phyloP scores from a whole-genome alignment of 768 basidiomycete species.

The Auriscalpium vulgare region DNA sequence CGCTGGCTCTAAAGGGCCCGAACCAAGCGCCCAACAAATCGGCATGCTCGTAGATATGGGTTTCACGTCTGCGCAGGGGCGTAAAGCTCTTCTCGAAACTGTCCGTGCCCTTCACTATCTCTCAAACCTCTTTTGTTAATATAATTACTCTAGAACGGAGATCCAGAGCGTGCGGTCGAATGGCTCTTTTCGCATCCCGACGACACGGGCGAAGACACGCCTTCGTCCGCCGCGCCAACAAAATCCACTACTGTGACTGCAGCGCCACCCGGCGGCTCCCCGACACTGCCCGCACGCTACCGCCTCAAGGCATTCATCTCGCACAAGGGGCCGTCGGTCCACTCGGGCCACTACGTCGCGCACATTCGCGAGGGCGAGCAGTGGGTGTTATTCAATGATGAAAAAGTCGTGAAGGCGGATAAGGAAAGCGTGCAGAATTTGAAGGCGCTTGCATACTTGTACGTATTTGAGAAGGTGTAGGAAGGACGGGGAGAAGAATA shows the following conservation, averaged over 20 bases:
- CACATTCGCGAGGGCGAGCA: slow-evolving; percentile 53
- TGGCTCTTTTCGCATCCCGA: slow-evolving; percentile 96
- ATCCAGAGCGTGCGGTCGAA: slow-evolving; percentile 83
- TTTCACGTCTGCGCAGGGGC: slow-evolving; percentile 74
- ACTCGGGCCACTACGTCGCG: slow-evolving; percentile 91
- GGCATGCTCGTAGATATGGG: slow-evolving; percentile 84
- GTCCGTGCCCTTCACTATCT: slow-evolving; percentile 36
- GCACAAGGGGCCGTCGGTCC: slow-evolving; percentile 93
- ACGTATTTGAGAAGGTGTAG: slow-evolving; percentile 68
- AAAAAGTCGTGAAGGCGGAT: slow-evolving; percentile 91
- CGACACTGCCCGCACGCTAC: slow-evolving; percentile 65
- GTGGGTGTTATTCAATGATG: slow-evolving; percentile 95
- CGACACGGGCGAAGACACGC: slow-evolving; percentile 59
- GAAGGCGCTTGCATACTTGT: slow-evolving; percentile 86
- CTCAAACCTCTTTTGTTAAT: background rate
- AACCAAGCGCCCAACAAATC: slow-evolving; percentile 67
- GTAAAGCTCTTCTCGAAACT: slow-evolving; percentile 81
- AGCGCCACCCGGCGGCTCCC: slow-evolving; percentile 39
- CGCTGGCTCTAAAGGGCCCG: slow-evolving; percentile 27
- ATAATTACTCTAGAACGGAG: slow-evolving; percentile 41
- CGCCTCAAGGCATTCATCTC: slow-evolving; percentile 89
- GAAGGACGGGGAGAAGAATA: background rate
- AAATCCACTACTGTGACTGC: slow-evolving; percentile 12
- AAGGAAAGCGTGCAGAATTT: slow-evolving; percentile 71
- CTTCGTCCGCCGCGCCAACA: slow-evolving; percentile 13